Evolutionary conservation across 1,284 basidiomycete genomes (phyloP).

Genomic region (Pseudozyma sp.): DNA sequence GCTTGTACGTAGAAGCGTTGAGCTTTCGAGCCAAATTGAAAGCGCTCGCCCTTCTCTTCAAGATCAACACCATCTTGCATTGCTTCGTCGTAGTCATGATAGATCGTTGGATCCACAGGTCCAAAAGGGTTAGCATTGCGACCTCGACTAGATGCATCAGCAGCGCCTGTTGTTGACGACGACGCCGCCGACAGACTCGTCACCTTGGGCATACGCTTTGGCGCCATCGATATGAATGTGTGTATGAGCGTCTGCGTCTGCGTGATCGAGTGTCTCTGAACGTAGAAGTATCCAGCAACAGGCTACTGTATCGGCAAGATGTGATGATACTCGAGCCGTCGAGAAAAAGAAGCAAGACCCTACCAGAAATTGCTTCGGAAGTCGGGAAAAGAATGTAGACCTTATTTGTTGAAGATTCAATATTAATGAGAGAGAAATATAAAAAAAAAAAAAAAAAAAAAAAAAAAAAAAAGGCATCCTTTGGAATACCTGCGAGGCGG

Average conservation of each 20-base stretch:
- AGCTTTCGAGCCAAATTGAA: slow-evolving; percentile 50
- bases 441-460: too few species aligned
- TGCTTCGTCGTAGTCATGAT: slow-evolving; percentile 49
- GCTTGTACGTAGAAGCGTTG: slow-evolving; percentile 52
- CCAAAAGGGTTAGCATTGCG: slow-evolving; percentile 26
- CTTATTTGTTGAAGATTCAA: too few species aligned
- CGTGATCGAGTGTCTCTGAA: background rate
- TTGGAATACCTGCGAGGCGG: too few species aligned
- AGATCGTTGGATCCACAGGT: slow-evolving; percentile 32
- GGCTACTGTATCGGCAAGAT: too few species aligned
- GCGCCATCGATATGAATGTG: slow-evolving; percentile 13
- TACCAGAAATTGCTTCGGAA: too few species aligned
- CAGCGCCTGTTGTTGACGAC: background rate
- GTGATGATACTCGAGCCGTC: too few species aligned
- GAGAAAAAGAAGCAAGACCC: too few species aligned
- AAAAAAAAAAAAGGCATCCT: too few species aligned
- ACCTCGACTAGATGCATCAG: slow-evolving; percentile 11
- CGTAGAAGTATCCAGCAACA: too few species aligned
- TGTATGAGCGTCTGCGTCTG: background rate
- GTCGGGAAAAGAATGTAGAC: too few species aligned
- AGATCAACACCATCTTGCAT: slow-evolving; percentile 56
- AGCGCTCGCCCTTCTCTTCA: slow-evolving; percentile 59
- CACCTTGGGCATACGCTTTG: slow-evolving; percentile 39
- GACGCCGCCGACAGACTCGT: slow-evolving; percentile 17
- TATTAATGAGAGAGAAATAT: too few species aligned